Conservation (phyloP, 2,329 filamentous ascomycete species). For the Talaromyces sp. region DNA sequence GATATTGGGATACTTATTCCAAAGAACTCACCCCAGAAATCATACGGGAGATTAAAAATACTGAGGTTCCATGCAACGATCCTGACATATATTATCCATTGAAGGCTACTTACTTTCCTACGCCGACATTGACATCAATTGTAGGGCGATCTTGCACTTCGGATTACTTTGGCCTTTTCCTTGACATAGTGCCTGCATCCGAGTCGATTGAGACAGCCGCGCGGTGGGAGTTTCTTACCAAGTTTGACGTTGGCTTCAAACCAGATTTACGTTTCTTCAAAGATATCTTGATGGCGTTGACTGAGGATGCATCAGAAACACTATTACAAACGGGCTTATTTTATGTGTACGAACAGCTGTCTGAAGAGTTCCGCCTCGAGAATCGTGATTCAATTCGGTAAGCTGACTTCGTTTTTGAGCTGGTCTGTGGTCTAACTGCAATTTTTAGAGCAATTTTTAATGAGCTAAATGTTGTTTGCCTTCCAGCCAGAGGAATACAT, state of each 20-base stretch:
- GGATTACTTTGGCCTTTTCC: not conserved
- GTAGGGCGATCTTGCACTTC: not conserved
- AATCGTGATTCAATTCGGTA: not conserved
- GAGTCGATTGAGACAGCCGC: not conserved
- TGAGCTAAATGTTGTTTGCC: not conserved
- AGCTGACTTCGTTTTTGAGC: not conserved
- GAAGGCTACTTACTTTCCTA: not conserved
- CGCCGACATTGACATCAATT: not conserved
- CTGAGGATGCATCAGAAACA: not conserved
- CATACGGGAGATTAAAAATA: not conserved
- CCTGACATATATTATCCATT: not conserved
- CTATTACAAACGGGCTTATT: not conserved
- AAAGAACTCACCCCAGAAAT: not conserved
- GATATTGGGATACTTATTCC: conserved; percentile 1
- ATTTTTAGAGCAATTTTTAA: not conserved
- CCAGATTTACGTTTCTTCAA: conserved; percentile 1
- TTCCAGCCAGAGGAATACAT: not conserved
- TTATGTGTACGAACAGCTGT: not conserved
- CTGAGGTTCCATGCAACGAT: not conserved
- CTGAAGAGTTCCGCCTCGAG: not conserved
- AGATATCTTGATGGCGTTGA: not conserved
- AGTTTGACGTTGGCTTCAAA: not conserved
- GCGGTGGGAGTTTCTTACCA: not conserved
- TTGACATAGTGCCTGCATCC: not conserved
- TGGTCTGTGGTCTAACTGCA: no score